A percentile compares a stretch with the other conserved stretches of the same genome.
Conservation (phyloP, 2,329 filamentous ascomycete species). For the Chaetomium sp. region DNA sequence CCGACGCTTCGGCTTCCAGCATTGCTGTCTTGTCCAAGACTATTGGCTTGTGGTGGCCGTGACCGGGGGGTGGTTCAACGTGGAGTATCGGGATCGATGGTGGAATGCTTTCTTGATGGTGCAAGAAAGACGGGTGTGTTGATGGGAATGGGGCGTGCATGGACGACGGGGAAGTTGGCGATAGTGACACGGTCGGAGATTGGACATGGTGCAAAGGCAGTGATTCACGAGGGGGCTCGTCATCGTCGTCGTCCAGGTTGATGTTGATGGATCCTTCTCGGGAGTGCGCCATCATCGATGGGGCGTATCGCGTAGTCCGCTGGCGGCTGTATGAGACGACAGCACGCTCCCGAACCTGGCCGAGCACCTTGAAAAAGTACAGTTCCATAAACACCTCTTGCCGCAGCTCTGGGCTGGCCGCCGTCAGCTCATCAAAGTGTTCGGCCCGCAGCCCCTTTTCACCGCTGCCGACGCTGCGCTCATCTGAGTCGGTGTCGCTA, state of each 20-base stretch:
- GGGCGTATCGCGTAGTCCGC: constrained; percentile 21
- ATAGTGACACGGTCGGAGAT: too few species aligned
- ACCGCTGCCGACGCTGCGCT: constrained; percentile 10
- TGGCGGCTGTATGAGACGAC: constrained; percentile 24
- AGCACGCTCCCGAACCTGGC: constrained; percentile 33
- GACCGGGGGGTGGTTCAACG: constrained; percentile 7
- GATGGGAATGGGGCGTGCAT: too few species aligned
- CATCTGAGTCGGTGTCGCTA: constrained; percentile 12
- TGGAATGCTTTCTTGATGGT: too few species aligned
- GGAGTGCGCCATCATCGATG: constrained; percentile 12
- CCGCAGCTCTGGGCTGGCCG: constrained; percentile 41
- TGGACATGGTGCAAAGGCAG: constrained; percentile 7
- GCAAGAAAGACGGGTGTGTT: too few species aligned
- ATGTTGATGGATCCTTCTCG: constrained; percentile 16
- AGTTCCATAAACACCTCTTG: constrained; percentile 46
- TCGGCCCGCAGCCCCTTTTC: constrained; percentile 2
- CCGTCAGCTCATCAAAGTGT: constrained; percentile 41
- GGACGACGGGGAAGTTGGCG: too few species aligned
- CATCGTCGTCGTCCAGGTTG: neutral
- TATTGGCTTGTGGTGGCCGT: neutral
- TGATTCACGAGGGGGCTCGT: neutral
- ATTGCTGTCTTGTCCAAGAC: constrained; percentile 4
- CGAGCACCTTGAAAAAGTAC: constrained; percentile 43
- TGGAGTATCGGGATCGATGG: constrained; percentile 13
- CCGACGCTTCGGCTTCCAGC: constrained; percentile 22